Percentiles rank a stretch among this genome's conserved stretches.
phyloP scores from a whole-genome alignment of 805 yeast species.

The Candida methanosorbosa region DNA sequence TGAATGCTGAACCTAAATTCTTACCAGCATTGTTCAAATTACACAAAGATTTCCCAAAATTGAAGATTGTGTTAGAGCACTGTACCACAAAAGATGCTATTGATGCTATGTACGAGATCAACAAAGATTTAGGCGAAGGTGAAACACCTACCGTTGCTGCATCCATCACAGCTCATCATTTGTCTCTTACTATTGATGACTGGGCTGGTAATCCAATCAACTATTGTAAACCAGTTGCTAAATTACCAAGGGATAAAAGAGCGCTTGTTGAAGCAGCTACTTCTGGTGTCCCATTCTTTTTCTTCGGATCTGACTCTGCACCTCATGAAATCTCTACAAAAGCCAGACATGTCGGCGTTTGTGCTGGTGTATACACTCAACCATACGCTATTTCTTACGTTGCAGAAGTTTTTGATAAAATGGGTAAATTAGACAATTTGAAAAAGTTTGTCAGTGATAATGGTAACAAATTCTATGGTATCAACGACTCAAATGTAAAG shows the following conservation, averaged over 20 bases:
- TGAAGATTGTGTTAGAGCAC: conserved; percentile 86
- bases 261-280: conserved; percentile 84
- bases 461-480: conserved; percentile 64
- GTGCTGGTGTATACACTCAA: conserved; percentile 98
- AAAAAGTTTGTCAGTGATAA: conserved; percentile 66
- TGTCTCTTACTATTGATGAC: conserved; percentile 78
- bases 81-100: conserved; percentile 91
- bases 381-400: conserved; percentile 71
- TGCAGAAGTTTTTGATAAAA: conserved; percentile 75
- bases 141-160: conserved; percentile 64
- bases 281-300: conserved; percentile 85
- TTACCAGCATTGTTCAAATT: conserved; percentile 79
- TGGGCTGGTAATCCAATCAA: conserved; percentile 97
- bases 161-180: conserved; percentile 92
- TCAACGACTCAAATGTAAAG: conserved; percentile 36
- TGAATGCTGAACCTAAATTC: conserved; percentile 90
- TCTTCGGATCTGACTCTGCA: conserved; percentile 97
- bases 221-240: conserved; percentile 97
- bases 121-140: conserved; percentile 26
- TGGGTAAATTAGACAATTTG: conserved; percentile 54
- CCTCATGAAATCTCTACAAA: conserved; percentile 87
- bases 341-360: conserved; percentile 69
- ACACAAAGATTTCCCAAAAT: conserved; percentile 74
- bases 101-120: conserved; percentile 63
- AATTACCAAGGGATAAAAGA: conserved; percentile 73